phyloP scores from a whole-genome alignment of 2,329 filamentous ascomycete species.

The Colletotrichum sp. region DNA sequence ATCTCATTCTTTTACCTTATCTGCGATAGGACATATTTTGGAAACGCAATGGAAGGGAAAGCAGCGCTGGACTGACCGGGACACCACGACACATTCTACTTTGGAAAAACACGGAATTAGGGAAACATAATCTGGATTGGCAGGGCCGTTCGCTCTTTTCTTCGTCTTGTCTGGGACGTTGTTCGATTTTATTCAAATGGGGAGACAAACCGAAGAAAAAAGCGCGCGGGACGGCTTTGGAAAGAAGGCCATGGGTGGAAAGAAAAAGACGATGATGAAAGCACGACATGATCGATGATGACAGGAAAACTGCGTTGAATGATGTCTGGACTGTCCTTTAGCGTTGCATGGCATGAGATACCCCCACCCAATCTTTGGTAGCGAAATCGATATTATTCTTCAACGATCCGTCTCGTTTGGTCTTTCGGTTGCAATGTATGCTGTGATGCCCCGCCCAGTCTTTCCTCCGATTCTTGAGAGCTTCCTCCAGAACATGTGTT shows the following conservation, averaged over 20 bases:
- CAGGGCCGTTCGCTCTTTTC: conserved; percentile 4
- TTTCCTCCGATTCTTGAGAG: neutral
- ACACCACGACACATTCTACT: neutral
- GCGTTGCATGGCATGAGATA: conserved; percentile 21
- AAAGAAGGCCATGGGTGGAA: neutral
- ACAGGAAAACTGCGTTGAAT: conserved; percentile 3
- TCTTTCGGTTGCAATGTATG: neutral
- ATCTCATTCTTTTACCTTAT: neutral
- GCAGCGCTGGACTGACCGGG: conserved; percentile 4
- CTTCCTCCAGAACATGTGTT: neutral
- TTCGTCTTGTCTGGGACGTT: neutral
- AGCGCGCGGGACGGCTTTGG: neutral
- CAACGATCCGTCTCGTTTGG: neutral
- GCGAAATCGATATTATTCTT: neutral
- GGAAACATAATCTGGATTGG: conserved; percentile 10
- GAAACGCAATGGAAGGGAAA: neutral
- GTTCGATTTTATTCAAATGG: neutral
- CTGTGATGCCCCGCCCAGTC: neutral
- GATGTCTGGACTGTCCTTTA: conserved; percentile 18
- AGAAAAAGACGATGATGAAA: neutral
- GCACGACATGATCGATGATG: conserved; percentile 8
- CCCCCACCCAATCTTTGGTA: conserved; percentile 15
- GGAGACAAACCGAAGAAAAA: neutral
- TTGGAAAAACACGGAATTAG: neutral
- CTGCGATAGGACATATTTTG: neutral